These are phyloP conservation scores for Gremmenia infestans DNA, from an alignment of 2,329 filamentous ascomycete species.

Conservation along the genomic window DNA sequence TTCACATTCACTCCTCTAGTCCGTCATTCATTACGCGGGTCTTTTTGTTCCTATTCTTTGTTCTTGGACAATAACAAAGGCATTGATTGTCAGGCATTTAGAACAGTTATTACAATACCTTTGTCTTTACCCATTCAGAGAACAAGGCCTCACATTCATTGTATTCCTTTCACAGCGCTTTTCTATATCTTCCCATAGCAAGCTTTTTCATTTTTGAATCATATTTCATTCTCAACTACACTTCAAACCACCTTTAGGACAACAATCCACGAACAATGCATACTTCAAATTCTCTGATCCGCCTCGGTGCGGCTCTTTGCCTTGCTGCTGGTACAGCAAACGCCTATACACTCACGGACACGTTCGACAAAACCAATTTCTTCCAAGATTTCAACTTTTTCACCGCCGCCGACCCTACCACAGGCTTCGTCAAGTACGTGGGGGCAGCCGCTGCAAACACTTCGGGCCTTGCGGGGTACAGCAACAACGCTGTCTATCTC, in stretches of 20 bases:
- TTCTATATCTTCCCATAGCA: background rate
- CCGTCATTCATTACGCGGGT: slow-evolving; percentile 33
- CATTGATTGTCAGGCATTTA: slow-evolving; percentile 4
- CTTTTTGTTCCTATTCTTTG: slow-evolving; percentile 8
- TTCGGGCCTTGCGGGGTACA: slow-evolving; percentile 41
- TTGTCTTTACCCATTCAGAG: background rate
- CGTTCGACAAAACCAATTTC: slow-evolving; percentile 40
- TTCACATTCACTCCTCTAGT: background rate
- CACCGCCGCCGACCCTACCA: slow-evolving; percentile 59
- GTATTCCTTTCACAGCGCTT: background rate
- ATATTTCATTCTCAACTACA: background rate
- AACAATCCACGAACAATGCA: slow-evolving; percentile 16
- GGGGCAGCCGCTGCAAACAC: slow-evolving; percentile 51
- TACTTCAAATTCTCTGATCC: slow-evolving; percentile 18
- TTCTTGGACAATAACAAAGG: slow-evolving; percentile 13
- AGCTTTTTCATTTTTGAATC: background rate
- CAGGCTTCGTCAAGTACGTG: slow-evolving; percentile 70
- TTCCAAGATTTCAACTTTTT: slow-evolving; percentile 51
- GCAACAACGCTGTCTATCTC: slow-evolving; percentile 55
- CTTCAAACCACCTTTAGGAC: slow-evolving; percentile 9
- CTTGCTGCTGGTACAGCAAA: slow-evolving; percentile 23
- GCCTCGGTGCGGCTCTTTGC: slow-evolving; percentile 29
- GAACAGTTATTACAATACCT: background rate
- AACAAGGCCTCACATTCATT: slow-evolving; percentile 1
- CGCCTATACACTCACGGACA: slow-evolving; percentile 39